phyloP scores from a whole-genome alignment of 805 yeast genomes.

The Candida chilensis region DNA sequence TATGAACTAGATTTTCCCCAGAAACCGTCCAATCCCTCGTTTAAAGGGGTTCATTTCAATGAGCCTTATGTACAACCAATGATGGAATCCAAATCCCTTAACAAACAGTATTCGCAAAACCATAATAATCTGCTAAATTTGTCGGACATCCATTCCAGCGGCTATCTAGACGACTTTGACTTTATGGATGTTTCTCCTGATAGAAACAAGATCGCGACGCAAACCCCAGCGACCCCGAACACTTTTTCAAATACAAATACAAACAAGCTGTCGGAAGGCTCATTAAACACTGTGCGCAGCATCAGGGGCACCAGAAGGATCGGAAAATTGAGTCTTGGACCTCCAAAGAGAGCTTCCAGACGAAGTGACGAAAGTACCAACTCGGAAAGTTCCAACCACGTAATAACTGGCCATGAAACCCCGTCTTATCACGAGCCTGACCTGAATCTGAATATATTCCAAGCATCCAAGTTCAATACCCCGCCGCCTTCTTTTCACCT shows the following conservation, averaged over 20 bases:
- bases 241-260: not conserved
- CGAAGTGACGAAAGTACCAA: constrained; percentile 7
- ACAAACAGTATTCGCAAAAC: too few relatives aligned
- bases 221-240: constrained; percentile 1
- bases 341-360: constrained; percentile 37
- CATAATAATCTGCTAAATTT: too few relatives aligned
- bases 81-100: too few relatives aligned
- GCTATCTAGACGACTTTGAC: not conserved
- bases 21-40: too few relatives aligned
- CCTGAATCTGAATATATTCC: too few relatives aligned
- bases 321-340: constrained; percentile 29
- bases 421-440: too few relatives aligned
- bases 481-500: constrained; percentile 1
- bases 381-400: constrained; percentile 1
- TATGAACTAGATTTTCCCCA: constrained; percentile 1
- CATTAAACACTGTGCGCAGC: not conserved
- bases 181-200: not conserved
- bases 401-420: too few relatives aligned
- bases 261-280: not conserved
- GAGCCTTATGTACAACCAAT: too few relatives aligned
- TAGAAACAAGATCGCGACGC: constrained; percentile 5
- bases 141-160: too few relatives aligned
- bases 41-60: too few relatives aligned
- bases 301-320: constrained; percentile 25
- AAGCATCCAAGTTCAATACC: constrained; percentile 3